Evolutionary conservation across 139 green algal genomes (phyloP), one percentile per base, ranked within the genome.

Genomic region (Chlorella sorokiniana): DNA sequence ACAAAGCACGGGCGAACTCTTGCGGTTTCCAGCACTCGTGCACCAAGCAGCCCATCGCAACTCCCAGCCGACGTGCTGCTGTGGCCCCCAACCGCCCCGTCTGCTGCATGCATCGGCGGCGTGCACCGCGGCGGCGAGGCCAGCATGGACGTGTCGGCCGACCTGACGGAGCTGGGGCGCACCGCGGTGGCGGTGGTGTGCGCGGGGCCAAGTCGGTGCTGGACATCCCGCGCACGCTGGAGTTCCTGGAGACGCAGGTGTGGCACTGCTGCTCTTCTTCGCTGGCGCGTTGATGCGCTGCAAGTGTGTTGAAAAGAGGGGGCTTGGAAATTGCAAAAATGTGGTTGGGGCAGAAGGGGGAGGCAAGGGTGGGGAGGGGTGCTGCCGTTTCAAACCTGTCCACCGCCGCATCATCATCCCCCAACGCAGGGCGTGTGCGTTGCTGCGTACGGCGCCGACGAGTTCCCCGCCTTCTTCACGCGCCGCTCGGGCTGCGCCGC

Each of bases 391-490:
- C 16, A 59, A 59, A 59, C 48, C 48, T 16, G 16, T 59, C 48
- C n/a, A n/a, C n/a, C n/a, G n/a, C n/a, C n/a, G n/a, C n/a, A 59
- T 11, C 48, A 59, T 59, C 48, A 25, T 25, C 48, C 48, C 16
- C 16, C 48, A 59, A 59, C 48, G 82, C 88, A 97, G 86, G 96
- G 96, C 7, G 97, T 99, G 41, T 89, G 86, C n/a, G 96, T 99
- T 40, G 92, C 92, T 8, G 89, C 91, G 0, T 95, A 94, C 69
- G 80, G 88, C 1, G 83, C 84, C 1, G 89, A 98, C 65, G 93
- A 99, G 83, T 98, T 99, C 83, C 96, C 96, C 2, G 96, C 96
- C 6, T 99, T 99, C 88, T 99, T 98, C 90, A 96, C 90, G 3
- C 80, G 76, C 0, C 74, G 81, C 69, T 96, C 88, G 67, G 92